Conservation (phyloP, 805 yeast species). For the Ogataea paradorogensis region DNA sequence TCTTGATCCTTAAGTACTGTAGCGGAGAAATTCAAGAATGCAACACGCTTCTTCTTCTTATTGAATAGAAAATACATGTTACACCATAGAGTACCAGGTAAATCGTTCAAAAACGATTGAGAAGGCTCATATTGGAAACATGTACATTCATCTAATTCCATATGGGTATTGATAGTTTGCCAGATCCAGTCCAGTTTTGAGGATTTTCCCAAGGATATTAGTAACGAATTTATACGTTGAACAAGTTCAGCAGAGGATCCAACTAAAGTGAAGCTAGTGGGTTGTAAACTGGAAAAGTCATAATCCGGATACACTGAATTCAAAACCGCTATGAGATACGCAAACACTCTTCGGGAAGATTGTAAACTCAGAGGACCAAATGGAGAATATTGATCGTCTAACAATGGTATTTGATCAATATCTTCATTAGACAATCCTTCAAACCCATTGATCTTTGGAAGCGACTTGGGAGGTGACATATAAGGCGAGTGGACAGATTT, state of each 20-base stretch:
- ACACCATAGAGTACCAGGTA: constrained; percentile 63
- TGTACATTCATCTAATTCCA: constrained; percentile 65
- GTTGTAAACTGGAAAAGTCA: constrained; percentile 85
- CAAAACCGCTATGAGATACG: constrained; percentile 83
- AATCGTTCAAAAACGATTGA: constrained; percentile 64
- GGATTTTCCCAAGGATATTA: constrained; percentile 61
- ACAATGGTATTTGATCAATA: constrained; percentile 3
- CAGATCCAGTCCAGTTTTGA: constrained; percentile 67
- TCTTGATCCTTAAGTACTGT: constrained; percentile 30
- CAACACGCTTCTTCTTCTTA: constrained; percentile 87
- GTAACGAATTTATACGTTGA: constrained; percentile 70
- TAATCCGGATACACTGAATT: constrained; percentile 96
- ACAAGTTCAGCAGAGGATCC: constrained; percentile 47
- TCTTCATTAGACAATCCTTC: constrained; percentile 4
- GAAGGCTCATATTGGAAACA: constrained; percentile 63
- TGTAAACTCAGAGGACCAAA: constrained; percentile 89
- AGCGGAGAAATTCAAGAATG: constrained; percentile 73
- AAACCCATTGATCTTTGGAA: constrained; percentile 15
- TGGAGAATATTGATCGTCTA: constrained; percentile 45
- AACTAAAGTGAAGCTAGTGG: constrained; percentile 65
- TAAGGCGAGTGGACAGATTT: constrained; percentile 31
- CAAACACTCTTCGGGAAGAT: constrained; percentile 86
- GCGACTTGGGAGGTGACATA: constrained; percentile 27
- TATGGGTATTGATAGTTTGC: constrained; percentile 82
- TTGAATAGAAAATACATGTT: constrained; percentile 90